A percentile compares a stretch with the other conserved stretches of the same genome.
phyloP scores from a whole-genome alignment of 2,329 filamentous ascomycete species.

The Trichoderma asperellum region DNA sequence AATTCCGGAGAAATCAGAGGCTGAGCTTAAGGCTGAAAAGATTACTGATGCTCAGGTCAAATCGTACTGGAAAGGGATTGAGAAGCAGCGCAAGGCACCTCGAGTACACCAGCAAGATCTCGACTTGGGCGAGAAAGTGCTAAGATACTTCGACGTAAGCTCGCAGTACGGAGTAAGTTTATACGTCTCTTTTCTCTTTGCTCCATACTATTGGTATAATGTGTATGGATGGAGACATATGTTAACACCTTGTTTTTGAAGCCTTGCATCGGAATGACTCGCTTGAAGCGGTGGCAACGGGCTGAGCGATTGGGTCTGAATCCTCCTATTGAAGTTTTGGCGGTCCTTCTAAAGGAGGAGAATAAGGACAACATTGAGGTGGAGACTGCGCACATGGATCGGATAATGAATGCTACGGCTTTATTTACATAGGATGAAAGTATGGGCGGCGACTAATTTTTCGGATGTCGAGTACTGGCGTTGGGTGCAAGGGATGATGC shows the following conservation, averaged over 20 bases:
- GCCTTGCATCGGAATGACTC: slow-evolving; percentile 85
- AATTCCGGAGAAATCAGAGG: slow-evolving; percentile 50
- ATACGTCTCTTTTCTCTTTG: not conserved
- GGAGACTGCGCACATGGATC: slow-evolving; percentile 76
- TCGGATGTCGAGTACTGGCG: slow-evolving; percentile 24
- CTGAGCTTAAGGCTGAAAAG: slow-evolving; percentile 63
- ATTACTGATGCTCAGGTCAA: slow-evolving; percentile 71
- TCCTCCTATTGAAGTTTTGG: slow-evolving; percentile 87
- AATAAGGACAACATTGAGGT: slow-evolving; percentile 55
- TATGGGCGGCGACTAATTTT: not conserved
- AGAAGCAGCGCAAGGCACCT: slow-evolving; percentile 67
- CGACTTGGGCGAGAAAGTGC: slow-evolving; percentile 76
- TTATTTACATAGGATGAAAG: slow-evolving; percentile 41
- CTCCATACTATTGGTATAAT: not conserved
- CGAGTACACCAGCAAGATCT: slow-evolving; percentile 79
- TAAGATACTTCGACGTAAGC: slow-evolving; percentile 90
- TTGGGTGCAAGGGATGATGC: slow-evolving; percentile 14
- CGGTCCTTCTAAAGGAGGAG: slow-evolving; percentile 77
- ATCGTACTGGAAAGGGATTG: slow-evolving; percentile 76
- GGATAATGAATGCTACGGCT: slow-evolving; percentile 58
- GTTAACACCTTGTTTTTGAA: slow-evolving; percentile 42
- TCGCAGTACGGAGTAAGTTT: slow-evolving; percentile 84
- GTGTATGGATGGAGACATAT: not conserved
- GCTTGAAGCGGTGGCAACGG: slow-evolving; percentile 84
- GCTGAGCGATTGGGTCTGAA: slow-evolving; percentile 81